Evolutionary conservation across 768 basidiomycete genomes (phyloP).

Genomic region (Suillus weaverae): DNA sequence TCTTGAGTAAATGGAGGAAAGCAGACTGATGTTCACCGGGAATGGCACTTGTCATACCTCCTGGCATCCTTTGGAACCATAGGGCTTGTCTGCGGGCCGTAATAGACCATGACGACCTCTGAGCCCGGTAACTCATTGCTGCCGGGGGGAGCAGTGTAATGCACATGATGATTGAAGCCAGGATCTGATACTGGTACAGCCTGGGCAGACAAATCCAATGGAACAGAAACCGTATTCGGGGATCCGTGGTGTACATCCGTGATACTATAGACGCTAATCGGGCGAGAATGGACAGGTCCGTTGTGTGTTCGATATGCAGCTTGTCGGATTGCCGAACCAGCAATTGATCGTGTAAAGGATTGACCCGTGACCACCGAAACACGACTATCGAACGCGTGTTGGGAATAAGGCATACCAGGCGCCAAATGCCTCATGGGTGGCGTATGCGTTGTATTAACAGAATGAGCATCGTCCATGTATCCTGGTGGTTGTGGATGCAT

Average conservation of each 20-base stretch:
- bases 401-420: not conserved
- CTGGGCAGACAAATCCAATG: not conserved
- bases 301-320: not conserved
- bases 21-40: not conserved
- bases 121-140: conserved; percentile 10
- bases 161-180: not conserved
- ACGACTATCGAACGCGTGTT: not conserved
- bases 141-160: conserved; percentile 10
- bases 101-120: not conserved
- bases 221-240: not conserved
- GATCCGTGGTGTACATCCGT: not conserved
- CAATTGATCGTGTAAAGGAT: not conserved
- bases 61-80: conserved; percentile 15
- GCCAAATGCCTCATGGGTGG: not conserved
- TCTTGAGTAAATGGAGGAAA: too few relatives aligned
- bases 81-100: conserved; percentile 13
- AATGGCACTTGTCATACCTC: conserved; percentile 12
- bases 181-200: not conserved
- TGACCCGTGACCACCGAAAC: not conserved
- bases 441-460: not conserved
- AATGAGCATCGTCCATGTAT: not conserved
- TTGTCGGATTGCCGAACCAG: not conserved
- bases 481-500: not conserved
- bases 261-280: not conserved
- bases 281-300: not conserved